Base-by-base conservation (phyloP, 805 yeast species). In the Wickerhamomyces bisporus region DNA sequence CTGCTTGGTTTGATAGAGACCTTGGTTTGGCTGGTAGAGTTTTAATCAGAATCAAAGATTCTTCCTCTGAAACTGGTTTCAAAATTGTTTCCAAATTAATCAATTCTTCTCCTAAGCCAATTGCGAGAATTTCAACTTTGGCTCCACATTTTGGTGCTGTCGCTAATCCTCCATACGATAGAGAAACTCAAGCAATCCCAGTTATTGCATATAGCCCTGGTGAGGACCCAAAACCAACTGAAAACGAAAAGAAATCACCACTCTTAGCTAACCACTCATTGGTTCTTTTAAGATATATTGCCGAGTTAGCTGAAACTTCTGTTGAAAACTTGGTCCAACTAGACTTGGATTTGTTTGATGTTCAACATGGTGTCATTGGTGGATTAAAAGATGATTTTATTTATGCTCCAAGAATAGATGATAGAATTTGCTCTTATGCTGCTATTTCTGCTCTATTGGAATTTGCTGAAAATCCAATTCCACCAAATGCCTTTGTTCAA, bases 121-220 rank as follows among this genome's bases (percentile, higher is more conserved):
- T 86, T 50, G 95, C 89, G 12, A 79, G 79, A 49, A 82, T 86
- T 38, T 94, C 95, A 5, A 73, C 91, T 2, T 68, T 87, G 54
- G 95, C 95, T 6, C 89, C 89, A 4, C 95, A 86, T 64, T 87
- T 86, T 58, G 95, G 95, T 33, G 65, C 67, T 3, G 79, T 79
- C 6, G 70, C 87, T 3, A 53, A 61, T 18, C 81, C 81, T 8
- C 89, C 89, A 6, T 84, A 81, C 64, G 85, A 87, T 63, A 66
- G 64, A 39, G 95, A 86, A 58, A 81, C 83, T 20, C 77, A 80
- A 53, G 79, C 83, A 36, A 84, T 85, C 15, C 96, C 96, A 1
- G 77, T 87, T 12, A 65, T 82, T 37, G 95, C 88, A 0, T 81
- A 69, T 48, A 58, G 57, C 26, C 56, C 60, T 28, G 60, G 57